Evolutionary conservation across 371 early-diverging fungal genomes (phyloP).

Genomic region (Polyrhizophydium stewartii): DNA sequence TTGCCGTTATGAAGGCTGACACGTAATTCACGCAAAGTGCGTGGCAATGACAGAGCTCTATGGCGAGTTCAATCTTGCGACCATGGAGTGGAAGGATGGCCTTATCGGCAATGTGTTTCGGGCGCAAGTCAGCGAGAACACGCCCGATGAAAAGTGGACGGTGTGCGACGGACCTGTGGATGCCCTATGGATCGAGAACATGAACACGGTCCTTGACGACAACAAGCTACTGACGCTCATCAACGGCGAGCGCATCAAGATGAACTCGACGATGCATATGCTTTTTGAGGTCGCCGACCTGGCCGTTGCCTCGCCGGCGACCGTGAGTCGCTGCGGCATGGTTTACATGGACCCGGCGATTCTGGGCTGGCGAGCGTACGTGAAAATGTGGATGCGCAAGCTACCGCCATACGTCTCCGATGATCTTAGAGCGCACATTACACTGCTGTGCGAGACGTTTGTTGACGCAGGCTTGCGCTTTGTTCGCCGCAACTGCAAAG

Average conservation of each 20-base stretch:
- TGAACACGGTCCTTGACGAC: constrained; percentile 62
- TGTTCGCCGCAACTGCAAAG: constrained; percentile 39
- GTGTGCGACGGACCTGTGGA: constrained; percentile 63
- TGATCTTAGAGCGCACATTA: constrained; percentile 34
- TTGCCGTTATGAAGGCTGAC: background rate
- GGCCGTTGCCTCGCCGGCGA: constrained; percentile 59
- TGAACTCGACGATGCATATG: constrained; percentile 52
- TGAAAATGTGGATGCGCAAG: constrained; percentile 41
- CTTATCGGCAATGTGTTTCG: constrained; percentile 47
- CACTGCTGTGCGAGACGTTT: constrained; percentile 24
- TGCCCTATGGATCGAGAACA: constrained; percentile 62
- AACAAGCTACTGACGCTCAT: constrained; percentile 57
- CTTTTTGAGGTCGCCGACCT: constrained; percentile 58
- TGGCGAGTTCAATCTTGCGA: constrained; percentile 55
- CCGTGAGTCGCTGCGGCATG: constrained; percentile 59
- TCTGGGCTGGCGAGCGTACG: constrained; percentile 50
- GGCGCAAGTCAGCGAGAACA: constrained; percentile 48
- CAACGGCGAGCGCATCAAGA: constrained; percentile 62
- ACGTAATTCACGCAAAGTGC: constrained; percentile 23
- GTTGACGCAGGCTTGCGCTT: constrained; percentile 42
- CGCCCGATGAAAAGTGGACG: constrained; percentile 57
- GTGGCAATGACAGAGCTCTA: constrained; percentile 56
- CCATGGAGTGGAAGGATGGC: constrained; percentile 64
- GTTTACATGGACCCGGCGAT: constrained; percentile 56
- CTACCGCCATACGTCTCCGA: constrained; percentile 25